phyloP scores from a whole-genome alignment of 2,329 filamentous ascomycete species.

The Trichoderma atroviride region DNA sequence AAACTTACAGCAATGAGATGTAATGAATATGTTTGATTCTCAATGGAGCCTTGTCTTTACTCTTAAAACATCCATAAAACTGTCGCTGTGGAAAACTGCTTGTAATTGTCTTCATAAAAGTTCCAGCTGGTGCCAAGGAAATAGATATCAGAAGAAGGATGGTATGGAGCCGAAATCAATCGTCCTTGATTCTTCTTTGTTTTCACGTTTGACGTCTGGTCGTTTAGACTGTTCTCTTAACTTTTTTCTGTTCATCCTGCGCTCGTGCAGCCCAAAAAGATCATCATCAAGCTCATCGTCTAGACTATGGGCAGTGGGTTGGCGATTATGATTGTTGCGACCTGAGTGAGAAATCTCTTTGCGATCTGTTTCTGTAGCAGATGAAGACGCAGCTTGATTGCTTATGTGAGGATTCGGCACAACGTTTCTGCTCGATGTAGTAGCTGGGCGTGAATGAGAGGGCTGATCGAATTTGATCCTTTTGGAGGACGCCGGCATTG shows the following conservation, averaged over 20 bases:
- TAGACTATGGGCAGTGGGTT: not conserved
- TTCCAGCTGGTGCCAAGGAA: constrained; percentile 33
- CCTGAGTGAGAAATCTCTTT: not conserved
- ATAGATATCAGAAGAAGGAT: constrained; percentile 37
- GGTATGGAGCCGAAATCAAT: constrained; percentile 41
- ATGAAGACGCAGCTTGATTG: not conserved
- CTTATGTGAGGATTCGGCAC: not conserved
- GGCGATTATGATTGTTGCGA: not conserved
- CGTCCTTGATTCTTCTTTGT: constrained; percentile 27
- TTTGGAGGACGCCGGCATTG: not conserved
- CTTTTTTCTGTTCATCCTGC: constrained; percentile 37
- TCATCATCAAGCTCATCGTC: constrained; percentile 38
- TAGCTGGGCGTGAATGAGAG: not conserved
- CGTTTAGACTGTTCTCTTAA: constrained; percentile 37
- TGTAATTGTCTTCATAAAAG: not conserved
- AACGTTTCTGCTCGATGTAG: not conserved
- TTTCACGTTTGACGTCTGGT: not conserved
- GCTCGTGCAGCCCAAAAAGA: constrained; percentile 41
- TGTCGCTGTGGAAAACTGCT: not conserved
- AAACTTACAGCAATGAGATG: constrained; percentile 23
- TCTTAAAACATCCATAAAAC: not conserved
- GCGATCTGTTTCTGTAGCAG: not conserved
- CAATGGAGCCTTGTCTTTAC: not conserved
- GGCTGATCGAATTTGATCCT: constrained; percentile 2
- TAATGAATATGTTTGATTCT: constrained; percentile 11